Evolutionary conservation across 371 early-diverging fungal species (phyloP).

Genomic region (Actinomucor elegans): DNA sequence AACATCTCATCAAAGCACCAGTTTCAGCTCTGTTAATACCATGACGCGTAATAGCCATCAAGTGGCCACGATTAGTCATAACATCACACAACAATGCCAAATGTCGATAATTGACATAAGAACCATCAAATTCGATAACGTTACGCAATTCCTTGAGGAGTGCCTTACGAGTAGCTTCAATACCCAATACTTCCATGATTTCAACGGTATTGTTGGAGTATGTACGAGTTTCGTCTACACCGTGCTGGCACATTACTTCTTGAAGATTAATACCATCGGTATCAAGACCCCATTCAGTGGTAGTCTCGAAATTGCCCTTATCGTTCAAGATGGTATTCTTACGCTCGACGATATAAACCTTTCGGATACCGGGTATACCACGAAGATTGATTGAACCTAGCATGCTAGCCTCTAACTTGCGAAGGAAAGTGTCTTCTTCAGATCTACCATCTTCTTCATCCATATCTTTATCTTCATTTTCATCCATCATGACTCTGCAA

Average conservation of each 20-base stretch:
- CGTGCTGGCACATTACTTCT: constrained; percentile 84
- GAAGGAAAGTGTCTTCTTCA: constrained; percentile 91
- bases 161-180: constrained; percentile 96
- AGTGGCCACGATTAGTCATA: constrained; percentile 95
- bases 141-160: constrained; percentile 92
- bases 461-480: constrained; percentile 59
- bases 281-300: constrained; percentile 88
- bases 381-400: constrained; percentile 85
- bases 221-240: constrained; percentile 82
- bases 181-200: constrained; percentile 94
- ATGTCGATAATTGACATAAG: constrained; percentile 99
- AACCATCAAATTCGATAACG: constrained; percentile 98
- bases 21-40: constrained; percentile 98
- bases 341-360: constrained; percentile 91
- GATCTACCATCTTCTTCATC: constrained; percentile 67
- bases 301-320: constrained; percentile 69
- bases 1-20: constrained; percentile 96
- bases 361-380: constrained; percentile 89
- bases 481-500: constrained; percentile 78
- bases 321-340: constrained; percentile 56
- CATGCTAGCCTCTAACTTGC: constrained; percentile 83
- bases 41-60: constrained; percentile 99
- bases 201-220: constrained; percentile 95
- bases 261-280: constrained; percentile 97
- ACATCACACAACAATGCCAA: constrained; percentile 96